Evolutionary conservation across 148 eudicot species (phyloP).

Genomic region (Simmondsia chinensis): DNA sequence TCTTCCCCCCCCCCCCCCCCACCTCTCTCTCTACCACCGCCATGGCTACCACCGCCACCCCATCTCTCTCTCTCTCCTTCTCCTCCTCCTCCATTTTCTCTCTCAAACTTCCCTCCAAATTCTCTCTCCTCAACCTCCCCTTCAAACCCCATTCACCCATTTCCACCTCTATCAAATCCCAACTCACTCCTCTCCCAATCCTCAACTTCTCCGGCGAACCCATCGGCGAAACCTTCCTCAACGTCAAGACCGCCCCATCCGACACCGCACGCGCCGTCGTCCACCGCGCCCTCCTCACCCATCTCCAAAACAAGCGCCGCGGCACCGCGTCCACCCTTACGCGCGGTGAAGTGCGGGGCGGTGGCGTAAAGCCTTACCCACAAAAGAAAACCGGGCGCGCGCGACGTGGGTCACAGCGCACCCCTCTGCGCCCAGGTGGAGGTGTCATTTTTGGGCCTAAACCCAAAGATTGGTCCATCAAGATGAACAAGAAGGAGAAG

Average conservation of each 20-base stretch:
- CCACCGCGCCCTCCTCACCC: conserved; percentile 81
- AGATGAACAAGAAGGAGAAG: conserved; percentile 86
- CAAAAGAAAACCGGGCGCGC: conserved; percentile 94
- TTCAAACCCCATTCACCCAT: conserved; percentile 7
- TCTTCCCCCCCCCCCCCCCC: not conserved
- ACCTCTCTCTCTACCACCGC: not conserved
- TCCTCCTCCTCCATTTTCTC: conserved; percentile 26
- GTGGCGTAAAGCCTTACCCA: conserved; percentile 71
- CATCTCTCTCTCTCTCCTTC: conserved; percentile 22
- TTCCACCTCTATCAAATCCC: conserved; percentile 33
- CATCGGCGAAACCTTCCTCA: conserved; percentile 56
- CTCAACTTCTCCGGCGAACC: conserved; percentile 66
- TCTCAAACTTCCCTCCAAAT: conserved; percentile 13
- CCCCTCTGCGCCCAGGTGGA: conserved; percentile 85
- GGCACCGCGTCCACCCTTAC: conserved; percentile 96
- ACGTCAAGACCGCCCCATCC: conserved; percentile 62
- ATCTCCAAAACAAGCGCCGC: conserved; percentile 71
- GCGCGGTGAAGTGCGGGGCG: conserved; percentile 85
- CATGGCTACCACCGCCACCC: conserved; percentile 23
- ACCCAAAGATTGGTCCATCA: conserved; percentile 80
- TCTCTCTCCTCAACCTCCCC: conserved; percentile 5
- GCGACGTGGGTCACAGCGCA: conserved; percentile 64
- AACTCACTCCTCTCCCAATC: conserved; percentile 65
- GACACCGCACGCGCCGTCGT: conserved; percentile 96
- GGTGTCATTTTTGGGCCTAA: conserved; percentile 90